Conservation (phyloP, 345 rosid species). For the Euphorbia peplus region DNA sequence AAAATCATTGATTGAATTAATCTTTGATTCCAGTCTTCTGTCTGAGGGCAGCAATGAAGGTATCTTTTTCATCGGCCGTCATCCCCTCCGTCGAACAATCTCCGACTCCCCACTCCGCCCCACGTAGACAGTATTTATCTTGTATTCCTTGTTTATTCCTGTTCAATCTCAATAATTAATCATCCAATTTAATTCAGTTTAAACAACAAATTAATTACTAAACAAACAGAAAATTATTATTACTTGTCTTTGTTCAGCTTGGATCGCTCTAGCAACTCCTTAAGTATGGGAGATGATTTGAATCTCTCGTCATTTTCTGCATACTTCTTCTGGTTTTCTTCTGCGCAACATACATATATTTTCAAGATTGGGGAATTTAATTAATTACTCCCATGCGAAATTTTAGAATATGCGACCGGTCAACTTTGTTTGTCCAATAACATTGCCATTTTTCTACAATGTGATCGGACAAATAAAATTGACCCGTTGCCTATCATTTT, state of each 20-base stretch:
- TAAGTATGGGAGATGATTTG: constrained; percentile 75
- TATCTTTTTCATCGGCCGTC: constrained; percentile 68
- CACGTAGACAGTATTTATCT: constrained; percentile 86
- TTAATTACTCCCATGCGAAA: too few relatives aligned
- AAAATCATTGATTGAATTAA: neutral
- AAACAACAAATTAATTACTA: neutral
- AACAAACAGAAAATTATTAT: constrained; percentile 1
- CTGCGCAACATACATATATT: constrained; percentile 35
- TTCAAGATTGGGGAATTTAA: too few relatives aligned
- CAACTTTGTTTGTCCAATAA: too few relatives aligned
- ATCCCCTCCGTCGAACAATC: constrained; percentile 86
- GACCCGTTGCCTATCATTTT: too few relatives aligned
- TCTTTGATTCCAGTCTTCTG: constrained; percentile 51
- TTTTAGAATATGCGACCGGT: too few relatives aligned
- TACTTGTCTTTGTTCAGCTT: constrained; percentile 80
- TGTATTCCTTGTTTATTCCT: constrained; percentile 61
- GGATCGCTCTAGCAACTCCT: constrained; percentile 75
- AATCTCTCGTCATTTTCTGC: constrained; percentile 77
- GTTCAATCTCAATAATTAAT: constrained; percentile 16
- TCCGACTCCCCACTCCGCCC: constrained; percentile 96
- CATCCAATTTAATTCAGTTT: neutral
- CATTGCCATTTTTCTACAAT: too few relatives aligned
- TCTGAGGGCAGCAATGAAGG: constrained; percentile 77
- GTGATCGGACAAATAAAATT: too few relatives aligned
- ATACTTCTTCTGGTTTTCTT: constrained; percentile 87